Conservation (phyloP, 2,329 filamentous ascomycete species). For the Capronia americana region DNA sequence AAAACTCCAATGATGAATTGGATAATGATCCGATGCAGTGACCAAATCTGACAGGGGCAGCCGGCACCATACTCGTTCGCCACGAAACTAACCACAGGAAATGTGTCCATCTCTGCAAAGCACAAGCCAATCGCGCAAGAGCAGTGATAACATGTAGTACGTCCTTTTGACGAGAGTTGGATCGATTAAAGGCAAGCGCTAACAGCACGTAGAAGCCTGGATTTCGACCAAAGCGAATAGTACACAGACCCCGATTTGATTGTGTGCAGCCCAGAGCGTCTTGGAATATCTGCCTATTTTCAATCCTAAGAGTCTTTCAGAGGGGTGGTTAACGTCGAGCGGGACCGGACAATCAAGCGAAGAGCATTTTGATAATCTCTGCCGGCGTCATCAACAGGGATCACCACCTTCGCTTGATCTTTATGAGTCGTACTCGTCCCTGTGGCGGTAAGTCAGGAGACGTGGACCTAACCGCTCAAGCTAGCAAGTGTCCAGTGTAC, state of each 20-base stretch:
- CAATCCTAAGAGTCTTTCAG: not conserved
- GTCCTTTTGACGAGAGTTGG: too few species aligned
- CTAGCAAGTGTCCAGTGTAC: not conserved
- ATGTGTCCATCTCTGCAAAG: not conserved
- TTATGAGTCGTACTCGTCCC: not conserved
- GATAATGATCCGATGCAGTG: not conserved
- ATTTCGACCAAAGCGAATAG: too few species aligned
- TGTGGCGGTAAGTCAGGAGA: not conserved
- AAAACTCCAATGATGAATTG: not conserved
- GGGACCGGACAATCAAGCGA: not conserved
- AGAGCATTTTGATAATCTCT: not conserved
- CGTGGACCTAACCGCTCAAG: not conserved
- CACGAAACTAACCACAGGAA: not conserved
- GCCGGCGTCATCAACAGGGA: not conserved
- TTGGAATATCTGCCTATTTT: not conserved
- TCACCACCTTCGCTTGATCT: not conserved
- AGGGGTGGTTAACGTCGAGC: not conserved
- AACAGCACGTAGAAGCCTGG: too few species aligned
- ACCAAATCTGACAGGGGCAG: not conserved
- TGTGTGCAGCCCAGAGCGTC: not conserved
- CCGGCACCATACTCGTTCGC: not conserved
- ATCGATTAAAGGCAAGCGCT: too few species aligned
- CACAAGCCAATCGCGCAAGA: not conserved
- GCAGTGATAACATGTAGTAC: too few species aligned
- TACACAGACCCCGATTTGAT: too few species aligned